phyloP scores from a whole-genome alignment of 2,329 filamentous ascomycete genomes.

The Akanthomyces uredinophilus region DNA sequence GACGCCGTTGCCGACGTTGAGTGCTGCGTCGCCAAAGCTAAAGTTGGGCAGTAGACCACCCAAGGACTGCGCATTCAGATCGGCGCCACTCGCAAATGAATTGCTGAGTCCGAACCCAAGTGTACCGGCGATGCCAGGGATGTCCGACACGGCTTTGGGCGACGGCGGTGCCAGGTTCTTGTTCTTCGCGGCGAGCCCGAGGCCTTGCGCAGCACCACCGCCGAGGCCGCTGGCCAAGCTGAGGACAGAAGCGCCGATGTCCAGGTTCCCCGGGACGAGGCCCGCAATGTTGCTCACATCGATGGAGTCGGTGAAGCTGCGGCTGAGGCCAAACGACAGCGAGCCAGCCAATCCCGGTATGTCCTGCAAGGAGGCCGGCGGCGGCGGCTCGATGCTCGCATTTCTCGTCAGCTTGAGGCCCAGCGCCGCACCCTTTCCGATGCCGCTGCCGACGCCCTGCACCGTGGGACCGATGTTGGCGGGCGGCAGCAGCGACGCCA shows the following conservation, averaged over 20 bases:
- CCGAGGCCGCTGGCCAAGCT: not conserved
- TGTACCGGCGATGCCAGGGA: not conserved
- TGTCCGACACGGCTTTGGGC: not conserved
- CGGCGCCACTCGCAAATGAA: not conserved
- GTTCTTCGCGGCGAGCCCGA: not conserved
- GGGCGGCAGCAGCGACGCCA: constrained; percentile 10
- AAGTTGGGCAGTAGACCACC: not conserved
- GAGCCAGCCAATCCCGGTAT: constrained; percentile 10
- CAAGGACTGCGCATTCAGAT: not conserved
- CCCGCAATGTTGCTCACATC: not conserved
- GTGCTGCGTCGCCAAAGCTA: constrained; percentile 6
- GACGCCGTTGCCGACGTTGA: constrained; percentile 13
- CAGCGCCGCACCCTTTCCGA: constrained; percentile 9
- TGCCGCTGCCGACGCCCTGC: not conserved
- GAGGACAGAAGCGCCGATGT: not conserved
- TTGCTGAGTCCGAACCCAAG: not conserved
- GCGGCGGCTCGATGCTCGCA: not conserved
- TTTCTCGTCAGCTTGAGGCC: constrained; percentile 3
- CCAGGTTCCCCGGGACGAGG: not conserved
- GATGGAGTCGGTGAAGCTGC: not conserved
- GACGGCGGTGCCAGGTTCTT: not conserved
- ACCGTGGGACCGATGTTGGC: constrained; percentile 12
- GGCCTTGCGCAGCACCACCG: not conserved
- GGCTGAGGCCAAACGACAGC: constrained; percentile 10
- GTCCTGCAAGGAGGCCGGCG: not conserved